Base-by-base conservation (phyloP, 179 eudicot genomes). In the Gypsophila paniculata region DNA sequence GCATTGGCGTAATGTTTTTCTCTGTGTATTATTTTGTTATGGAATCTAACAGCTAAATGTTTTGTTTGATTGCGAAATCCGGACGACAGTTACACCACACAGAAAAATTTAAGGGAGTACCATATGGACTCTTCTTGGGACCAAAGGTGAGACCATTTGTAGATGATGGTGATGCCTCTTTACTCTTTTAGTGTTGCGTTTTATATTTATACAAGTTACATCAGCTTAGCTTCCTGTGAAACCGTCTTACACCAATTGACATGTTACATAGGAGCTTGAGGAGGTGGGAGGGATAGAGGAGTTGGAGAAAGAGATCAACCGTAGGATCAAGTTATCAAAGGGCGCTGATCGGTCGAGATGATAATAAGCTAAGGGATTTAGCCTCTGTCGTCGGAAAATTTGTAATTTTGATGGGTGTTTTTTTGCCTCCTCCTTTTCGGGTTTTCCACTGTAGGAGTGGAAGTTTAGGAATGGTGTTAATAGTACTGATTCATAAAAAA, bases 41-140 rank as follows among this genome's bases (percentile, higher is more conserved):
- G 59, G 76, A 72, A 81, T 73, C 78, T 84, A 70, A 79, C 71
- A 67, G 70, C 54, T 39, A 52, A 19, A 25, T 72, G 76, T 80
- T 69, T 82, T 77, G 2, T 71, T 73, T 83, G 85, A 82, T 73
- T 70, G 65, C 78, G 73, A 61, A 85, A 79, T 74, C 19, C 72
- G 72, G 61, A 51, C 61, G 76, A 61, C 85, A 93, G 98, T 75
- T 93, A 14, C 98, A 93, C 77, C 99, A 94, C 76, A 75, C 96
- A 17, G 97, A 94, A 21, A 94, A 91, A 78, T 94, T 91, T 74
- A 36, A 94, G 25, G 99, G 99, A 73, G 97, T 94, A 29, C 99
- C 99, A 61, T 94, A 90, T 58, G 99, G 99, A 32, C 76, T 94
- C 77, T 94, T 94, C 87, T 76, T 94, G 82, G 99, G 99, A 69